A percentile compares a stretch with the other conserved stretches of the same genome.
These are phyloP conservation scores for Boeremia exigua DNA, from an alignment of 2,329 filamentous ascomycete species.

Conservation along the genomic window DNA sequence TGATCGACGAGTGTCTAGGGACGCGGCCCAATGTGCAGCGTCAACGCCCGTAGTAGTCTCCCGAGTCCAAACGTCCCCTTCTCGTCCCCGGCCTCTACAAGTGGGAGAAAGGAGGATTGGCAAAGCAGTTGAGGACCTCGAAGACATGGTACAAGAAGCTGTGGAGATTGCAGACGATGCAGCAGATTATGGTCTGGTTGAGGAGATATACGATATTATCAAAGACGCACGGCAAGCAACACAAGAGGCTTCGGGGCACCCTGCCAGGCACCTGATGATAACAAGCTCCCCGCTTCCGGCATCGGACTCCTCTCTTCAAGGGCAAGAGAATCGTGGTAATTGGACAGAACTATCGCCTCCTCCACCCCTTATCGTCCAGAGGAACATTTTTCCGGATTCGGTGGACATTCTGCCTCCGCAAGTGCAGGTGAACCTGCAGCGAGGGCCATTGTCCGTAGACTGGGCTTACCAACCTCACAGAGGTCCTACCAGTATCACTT, in stretches of 20 bases:
- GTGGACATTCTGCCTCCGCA: background rate
- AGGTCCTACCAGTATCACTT: background rate
- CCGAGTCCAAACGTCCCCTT: conserved; percentile 29
- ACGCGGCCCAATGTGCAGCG: conserved; percentile 17
- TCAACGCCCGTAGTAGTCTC: conserved; percentile 20
- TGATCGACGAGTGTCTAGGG: conserved; percentile 4
- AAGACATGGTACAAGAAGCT: conserved; percentile 53
- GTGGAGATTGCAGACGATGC: conserved; percentile 45
- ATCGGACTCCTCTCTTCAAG: conserved; percentile 12
- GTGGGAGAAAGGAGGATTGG: conserved; percentile 28
- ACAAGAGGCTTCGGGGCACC: conserved; percentile 35
- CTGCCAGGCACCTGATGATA: conserved; percentile 28
- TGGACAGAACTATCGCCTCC: background rate
- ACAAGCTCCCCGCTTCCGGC: conserved; percentile 29
- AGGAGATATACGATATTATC: conserved; percentile 50
- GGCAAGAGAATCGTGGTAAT: background rate
- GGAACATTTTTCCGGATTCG: background rate
- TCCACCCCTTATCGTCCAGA: background rate
- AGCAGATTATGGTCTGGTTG: conserved; percentile 37
- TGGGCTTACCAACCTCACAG: conserved; percentile 34
- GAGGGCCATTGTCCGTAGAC: conserved; percentile 29
- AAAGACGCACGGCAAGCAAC: conserved; percentile 48
- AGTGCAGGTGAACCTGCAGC: conserved; percentile 16
- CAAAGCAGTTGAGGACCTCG: conserved; percentile 48
- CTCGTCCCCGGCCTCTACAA: conserved; percentile 28